Conservation (phyloP, 495 filamentous ascomycete genomes). For the Trichoderma erinaceum region DNA sequence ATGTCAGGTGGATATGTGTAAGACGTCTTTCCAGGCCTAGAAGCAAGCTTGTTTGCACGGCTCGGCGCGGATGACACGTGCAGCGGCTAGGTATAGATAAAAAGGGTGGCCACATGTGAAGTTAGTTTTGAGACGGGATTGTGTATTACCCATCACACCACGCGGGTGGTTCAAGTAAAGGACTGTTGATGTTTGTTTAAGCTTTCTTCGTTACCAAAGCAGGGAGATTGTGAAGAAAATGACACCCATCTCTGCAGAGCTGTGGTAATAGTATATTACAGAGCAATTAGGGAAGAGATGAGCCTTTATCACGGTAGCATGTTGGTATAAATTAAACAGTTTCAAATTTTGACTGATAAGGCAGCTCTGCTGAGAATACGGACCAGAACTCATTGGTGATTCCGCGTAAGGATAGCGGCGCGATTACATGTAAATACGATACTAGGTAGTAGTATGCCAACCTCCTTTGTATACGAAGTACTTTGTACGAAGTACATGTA, state of each 20-base stretch:
- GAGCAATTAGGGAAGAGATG: no score
- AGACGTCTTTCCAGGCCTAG: not conserved
- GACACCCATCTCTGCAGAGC: no score
- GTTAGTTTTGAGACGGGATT: not conserved
- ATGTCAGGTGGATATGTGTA: not conserved
- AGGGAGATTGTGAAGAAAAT: no score
- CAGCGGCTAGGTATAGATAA: not conserved
- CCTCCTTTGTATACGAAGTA: no score
- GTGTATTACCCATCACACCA: not conserved
- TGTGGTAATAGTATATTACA: no score
- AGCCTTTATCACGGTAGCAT: not conserved
- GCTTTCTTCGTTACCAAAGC: not conserved
- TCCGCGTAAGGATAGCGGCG: no score
- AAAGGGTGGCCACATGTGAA: not conserved
- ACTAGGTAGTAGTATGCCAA: no score
- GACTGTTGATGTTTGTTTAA: no score
- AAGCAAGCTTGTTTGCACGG: slow-evolving; percentile 2
- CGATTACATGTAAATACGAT: no score
- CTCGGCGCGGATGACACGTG: slow-evolving; percentile 13
- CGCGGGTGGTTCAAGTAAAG: not conserved
- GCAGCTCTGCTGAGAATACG: not conserved
- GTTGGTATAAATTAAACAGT: not conserved
- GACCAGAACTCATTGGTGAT: not conserved
- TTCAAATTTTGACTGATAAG: not conserved
- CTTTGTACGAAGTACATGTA: no score